Evolutionary conservation across 805 yeast genomes (phyloP).

Genomic region (Cyberlindnera mrakii): DNA sequence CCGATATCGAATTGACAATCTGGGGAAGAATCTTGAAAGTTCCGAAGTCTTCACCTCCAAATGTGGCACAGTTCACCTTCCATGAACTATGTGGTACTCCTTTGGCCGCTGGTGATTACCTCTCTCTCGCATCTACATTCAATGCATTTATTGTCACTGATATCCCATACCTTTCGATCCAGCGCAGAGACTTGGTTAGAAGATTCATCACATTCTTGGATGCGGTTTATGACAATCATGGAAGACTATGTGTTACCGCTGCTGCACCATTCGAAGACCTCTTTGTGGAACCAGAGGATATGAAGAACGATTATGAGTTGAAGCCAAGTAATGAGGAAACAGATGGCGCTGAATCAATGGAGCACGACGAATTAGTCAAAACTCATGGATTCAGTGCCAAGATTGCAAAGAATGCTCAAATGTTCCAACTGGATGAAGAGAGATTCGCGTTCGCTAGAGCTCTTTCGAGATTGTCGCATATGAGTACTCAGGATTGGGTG

Average conservation of each 20-base stretch:
- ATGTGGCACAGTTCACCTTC: slow-evolving; percentile 87
- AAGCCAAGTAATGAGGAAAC: slow-evolving; percentile 15
- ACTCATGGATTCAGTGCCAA: slow-evolving; percentile 73
- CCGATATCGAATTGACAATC: slow-evolving; percentile 41
- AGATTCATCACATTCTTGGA: slow-evolving; percentile 92
- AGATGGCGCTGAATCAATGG: slow-evolving; percentile 28
- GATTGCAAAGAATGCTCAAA: slow-evolving; percentile 60
- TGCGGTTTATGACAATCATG: slow-evolving; percentile 90
- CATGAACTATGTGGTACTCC: slow-evolving; percentile 82
- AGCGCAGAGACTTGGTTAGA: slow-evolving; percentile 78
- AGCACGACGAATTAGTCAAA: slow-evolving; percentile 54
- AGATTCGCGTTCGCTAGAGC: slow-evolving; percentile 96
- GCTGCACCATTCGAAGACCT: slow-evolving; percentile 80
- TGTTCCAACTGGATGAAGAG: slow-evolving; percentile 92
- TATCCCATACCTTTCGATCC: slow-evolving; percentile 76
- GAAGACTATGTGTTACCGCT: slow-evolving; percentile 82
- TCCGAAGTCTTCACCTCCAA: slow-evolving; percentile 69
- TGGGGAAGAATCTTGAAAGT: slow-evolving; percentile 86
- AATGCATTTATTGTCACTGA: slow-evolving; percentile 84
- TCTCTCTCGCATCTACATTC: slow-evolving; percentile 72
- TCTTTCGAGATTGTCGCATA: slow-evolving; percentile 80
- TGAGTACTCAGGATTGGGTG: slow-evolving; percentile 93
- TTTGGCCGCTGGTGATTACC: slow-evolving; percentile 90
- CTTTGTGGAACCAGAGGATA: slow-evolving; percentile 75
- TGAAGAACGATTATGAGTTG: slow-evolving; percentile 30